Base-by-base conservation (phyloP, 2,329 filamentous ascomycete genomes). In the Colletotrichum noveboracense region DNA sequence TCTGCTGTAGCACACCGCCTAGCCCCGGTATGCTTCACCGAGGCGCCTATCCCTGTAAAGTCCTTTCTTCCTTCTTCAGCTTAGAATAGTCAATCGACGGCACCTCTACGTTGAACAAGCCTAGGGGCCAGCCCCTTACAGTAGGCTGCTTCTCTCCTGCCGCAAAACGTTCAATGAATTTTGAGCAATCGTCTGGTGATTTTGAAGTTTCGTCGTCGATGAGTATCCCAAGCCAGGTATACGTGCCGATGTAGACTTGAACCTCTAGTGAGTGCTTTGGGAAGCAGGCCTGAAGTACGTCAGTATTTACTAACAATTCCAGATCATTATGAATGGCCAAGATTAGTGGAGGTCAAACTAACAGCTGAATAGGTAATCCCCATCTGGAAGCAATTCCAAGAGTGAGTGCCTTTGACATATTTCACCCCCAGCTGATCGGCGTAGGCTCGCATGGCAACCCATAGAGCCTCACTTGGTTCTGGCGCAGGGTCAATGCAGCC, bases 271-370 rank as follows among this genome's bases (percentile, higher is more conserved):
- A 18, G 16, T 28, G 55, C 21, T 16, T 8, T 24, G 55, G 55
- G 13, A 58, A 28, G 55, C 55, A 58, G 55, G 9, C 55, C 55
- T 58, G 24, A 12, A 6, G 21, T 18, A 58, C 26, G 14, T 58
- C 13, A 56, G 52, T 24, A 9, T 56, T 56, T 26, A 48, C 52
- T 56, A 0, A 14, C 21, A 56, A 14, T 14, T 2, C 4, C 18
- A 12, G 0, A 1, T 28, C 5, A 56, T 6, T 8, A 26, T 24
- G 21, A 26, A 56, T 13, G 5, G 24, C 5, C 16, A 14, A 1
- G 0, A 56, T 55, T 14, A 26, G 7, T 8, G 9, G n/a, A 24
- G 5, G 32, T 34, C 13, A 36, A 58, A 3, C 24, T 28, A 0
- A 58, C 55, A 26, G 7, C 24, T 12, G 24, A 1, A 58, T 58